A percentile compares a stretch with the other conserved stretches of the same genome.
Evolutionary conservation across 2,329 filamentous ascomycete species (phyloP).

Genomic region (Pseudocercospora macadamiae): DNA sequence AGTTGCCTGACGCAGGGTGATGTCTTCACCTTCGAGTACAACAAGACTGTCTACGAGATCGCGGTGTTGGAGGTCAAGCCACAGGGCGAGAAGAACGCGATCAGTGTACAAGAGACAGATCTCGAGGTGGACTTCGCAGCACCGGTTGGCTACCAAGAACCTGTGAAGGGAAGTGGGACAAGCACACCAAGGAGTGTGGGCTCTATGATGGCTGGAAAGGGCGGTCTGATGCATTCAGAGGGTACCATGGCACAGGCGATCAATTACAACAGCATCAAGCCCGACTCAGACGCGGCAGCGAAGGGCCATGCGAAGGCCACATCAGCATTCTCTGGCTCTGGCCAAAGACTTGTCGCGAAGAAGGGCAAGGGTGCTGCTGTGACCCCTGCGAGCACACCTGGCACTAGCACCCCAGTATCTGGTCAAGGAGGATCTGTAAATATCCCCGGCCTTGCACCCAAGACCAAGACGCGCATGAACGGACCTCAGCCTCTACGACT

Average conservation of each 20-base stretch:
- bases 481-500: conserved; percentile 85
- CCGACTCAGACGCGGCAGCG: conserved; percentile 68
- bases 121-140: conserved; percentile 94
- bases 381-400: conserved; percentile 31
- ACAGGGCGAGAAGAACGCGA: conserved; percentile 75
- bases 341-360: conserved; percentile 81
- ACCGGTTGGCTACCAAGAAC: conserved; percentile 92
- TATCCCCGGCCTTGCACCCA: conserved; percentile 37
- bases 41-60: conserved; percentile 90
- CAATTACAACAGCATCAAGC: conserved; percentile 90
- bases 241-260: conserved; percentile 98
- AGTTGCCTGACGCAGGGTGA: conserved; percentile 91
- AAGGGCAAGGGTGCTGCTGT: conserved; percentile 67
- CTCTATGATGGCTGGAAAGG: conserved; percentile 58
- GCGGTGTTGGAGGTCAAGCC: conserved; percentile 94
- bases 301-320: conserved; percentile 65
- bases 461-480: conserved; percentile 59
- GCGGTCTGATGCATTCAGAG: conserved; percentile 77
- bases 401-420: conserved; percentile 59
- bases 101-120: conserved; percentile 95
- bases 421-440: conserved; percentile 51
- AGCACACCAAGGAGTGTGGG: conserved; percentile 74
- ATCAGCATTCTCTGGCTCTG: conserved; percentile 78
- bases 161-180: conserved; percentile 76
- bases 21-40: conserved; percentile 95